Conservation (phyloP, 2,329 filamentous ascomycete species). For the Metarhizium rileyi region DNA sequence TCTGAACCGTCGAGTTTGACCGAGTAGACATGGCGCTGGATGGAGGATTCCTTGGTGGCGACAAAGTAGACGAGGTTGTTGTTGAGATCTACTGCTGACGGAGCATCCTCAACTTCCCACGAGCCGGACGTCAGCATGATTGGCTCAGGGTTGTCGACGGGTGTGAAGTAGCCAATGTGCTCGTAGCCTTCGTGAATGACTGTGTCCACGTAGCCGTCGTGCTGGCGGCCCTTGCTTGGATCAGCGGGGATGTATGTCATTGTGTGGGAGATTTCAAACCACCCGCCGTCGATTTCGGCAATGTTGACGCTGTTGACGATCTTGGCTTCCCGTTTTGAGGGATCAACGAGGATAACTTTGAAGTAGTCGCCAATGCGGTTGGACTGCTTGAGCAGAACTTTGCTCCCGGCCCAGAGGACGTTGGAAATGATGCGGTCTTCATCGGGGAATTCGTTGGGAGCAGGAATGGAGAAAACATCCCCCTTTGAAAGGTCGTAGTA, state of each 20-base stretch:
- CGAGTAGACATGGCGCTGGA: slow-evolving; percentile 84
- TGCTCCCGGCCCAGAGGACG: slow-evolving; percentile 78
- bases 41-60: slow-evolving; percentile 76
- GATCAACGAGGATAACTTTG: slow-evolving; percentile 78
- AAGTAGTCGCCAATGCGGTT: slow-evolving; percentile 92
- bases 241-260: slow-evolving; percentile 84
- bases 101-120: slow-evolving; percentile 86
- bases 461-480: slow-evolving; percentile 70
- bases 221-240: slow-evolving; percentile 57
- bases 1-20: slow-evolving; percentile 74
- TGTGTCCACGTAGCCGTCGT: slow-evolving; percentile 90
- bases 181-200: slow-evolving; percentile 80
- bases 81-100: slow-evolving; percentile 73
- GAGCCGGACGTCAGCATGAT: slow-evolving; percentile 76
- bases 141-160: slow-evolving; percentile 73
- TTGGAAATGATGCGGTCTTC: slow-evolving; percentile 86
- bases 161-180: slow-evolving; percentile 87
- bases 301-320: slow-evolving; percentile 74
- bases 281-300: slow-evolving; percentile 80
- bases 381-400: slow-evolving; percentile 81
- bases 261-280: slow-evolving; percentile 88
- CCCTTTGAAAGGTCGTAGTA: slow-evolving; percentile 78
- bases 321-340: slow-evolving; percentile 60
- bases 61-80: slow-evolving; percentile 88
- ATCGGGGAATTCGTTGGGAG: slow-evolving; percentile 67